Evolutionary conservation across 495 filamentous ascomycete species (phyloP).

Genomic region (Collariella sp.): DNA sequence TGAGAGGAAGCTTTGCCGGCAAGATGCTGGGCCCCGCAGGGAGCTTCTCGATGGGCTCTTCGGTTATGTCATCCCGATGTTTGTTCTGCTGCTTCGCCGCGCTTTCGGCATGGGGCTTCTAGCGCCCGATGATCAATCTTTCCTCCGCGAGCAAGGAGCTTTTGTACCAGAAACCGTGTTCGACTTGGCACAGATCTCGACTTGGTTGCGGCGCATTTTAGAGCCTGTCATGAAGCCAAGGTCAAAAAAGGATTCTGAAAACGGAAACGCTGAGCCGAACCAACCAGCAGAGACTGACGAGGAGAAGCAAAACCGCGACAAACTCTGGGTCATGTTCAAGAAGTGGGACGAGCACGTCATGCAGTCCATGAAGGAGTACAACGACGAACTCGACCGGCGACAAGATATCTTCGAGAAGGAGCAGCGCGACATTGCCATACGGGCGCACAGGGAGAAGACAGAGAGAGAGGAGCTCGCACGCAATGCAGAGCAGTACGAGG

Average conservation of each 20-base stretch:
- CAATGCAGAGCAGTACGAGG: neutral
- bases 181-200: neutral
- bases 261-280: neutral
- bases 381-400: neutral
- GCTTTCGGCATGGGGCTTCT: slow-evolving; percentile 8
- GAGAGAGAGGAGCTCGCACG: neutral
- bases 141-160: neutral
- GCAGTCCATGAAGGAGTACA: neutral
- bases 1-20: neutral
- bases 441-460: neutral
- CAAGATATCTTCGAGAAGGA: neutral
- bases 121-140: neutral
- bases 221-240: neutral
- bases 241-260: too few relatives aligned
- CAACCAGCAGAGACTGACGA: neutral
- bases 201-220: slow-evolving; percentile 3
- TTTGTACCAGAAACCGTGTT: slow-evolving; percentile 6
- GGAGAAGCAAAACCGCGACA: neutral
- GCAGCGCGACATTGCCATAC: slow-evolving; percentile 1
- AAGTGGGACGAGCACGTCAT: slow-evolving; percentile 4
- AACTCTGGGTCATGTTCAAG: neutral
- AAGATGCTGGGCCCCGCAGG: neutral
- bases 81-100: slow-evolving; percentile 3
- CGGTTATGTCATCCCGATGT: slow-evolving; percentile 7
- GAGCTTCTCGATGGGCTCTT: neutral